phyloP scores from a whole-genome alignment of 768 basidiomycete species.

The Lentinula sp. region DNA sequence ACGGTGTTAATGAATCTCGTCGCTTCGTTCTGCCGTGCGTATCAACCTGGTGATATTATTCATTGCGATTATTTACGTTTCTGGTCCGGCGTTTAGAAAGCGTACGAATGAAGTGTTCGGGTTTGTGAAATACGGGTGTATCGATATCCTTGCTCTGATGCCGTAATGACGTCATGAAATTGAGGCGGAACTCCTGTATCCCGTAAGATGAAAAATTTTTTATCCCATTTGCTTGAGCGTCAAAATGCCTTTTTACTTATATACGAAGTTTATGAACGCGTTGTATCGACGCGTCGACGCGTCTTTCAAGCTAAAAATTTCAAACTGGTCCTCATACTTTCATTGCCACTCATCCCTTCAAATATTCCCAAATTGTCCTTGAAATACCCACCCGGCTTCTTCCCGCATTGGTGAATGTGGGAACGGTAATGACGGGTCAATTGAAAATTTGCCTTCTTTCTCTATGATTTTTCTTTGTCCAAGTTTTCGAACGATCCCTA shows the following conservation, averaged over 20 bases:
- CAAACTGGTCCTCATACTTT: no score
- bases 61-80: conserved; percentile 10
- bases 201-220: neutral
- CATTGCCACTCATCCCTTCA: neutral
- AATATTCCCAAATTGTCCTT: neutral
- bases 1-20: conserved; percentile 22
- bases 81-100: conserved; percentile 22
- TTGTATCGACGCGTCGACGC: neutral
- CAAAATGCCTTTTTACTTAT: neutral
- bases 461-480: neutral
- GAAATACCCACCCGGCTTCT: neutral
- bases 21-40: conserved; percentile 43
- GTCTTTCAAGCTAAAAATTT: neutral
- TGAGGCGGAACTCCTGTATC: neutral
- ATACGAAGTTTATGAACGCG: neutral
- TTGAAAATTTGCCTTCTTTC: neutral
- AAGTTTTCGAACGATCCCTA: neutral
- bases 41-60: no score
- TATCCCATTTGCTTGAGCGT: neutral
- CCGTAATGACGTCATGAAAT: neutral
- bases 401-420: neutral
- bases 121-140: conserved; percentile 51
- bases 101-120: conserved; percentile 42
- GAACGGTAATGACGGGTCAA: neutral
- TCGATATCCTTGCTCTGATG: conserved; percentile 45